Base-by-base conservation (phyloP, 129 eudicot species). In the Flaveria linearis region DNA sequence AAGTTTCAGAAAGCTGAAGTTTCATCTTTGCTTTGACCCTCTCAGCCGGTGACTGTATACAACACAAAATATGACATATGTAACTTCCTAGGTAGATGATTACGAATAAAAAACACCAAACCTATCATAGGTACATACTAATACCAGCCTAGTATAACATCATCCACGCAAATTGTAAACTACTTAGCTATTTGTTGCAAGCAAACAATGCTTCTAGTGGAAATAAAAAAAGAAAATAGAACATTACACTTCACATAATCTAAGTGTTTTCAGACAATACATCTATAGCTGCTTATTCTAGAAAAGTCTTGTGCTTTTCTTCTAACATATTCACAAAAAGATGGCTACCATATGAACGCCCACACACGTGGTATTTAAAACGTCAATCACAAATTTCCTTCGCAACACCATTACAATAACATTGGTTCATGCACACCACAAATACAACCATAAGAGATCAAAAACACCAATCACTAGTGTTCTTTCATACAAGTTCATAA, bases 11-110 rank as follows among this genome's bases (percentile, higher is more conserved):
- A 81, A 94, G 96, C 84, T 94, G 97, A 72, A 87, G 86, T 77
- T 94, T 89, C 96, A 94, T 94, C 90, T 91, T 94, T 39, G 96
- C 97, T 83, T 87, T 94, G 82, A 94, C 98, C 82, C 88, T 88
- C 83, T 89, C 90, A 20, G 98, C 96, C 46, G 98, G 91, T 42
- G 97, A 71, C 98, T 94, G 73, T 69, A 63, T 26, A 52, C 50
- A 72, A 53, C 84, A 52, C 50, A 53, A 53, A 53, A 3, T 23
- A 72, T 30, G n/a, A 23, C 33, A 51, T 5, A 7, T 53, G 33
- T 52, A 17, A 53, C 63, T 50, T 71, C 49, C 62, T 70, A 7
- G 14, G 58, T 69, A 25, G 46, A 25, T 49, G 9, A 16, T 41
- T 25, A 49, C 23, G 18, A 28, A 16, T 7, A 45, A 1, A 25